Percentiles rank a stretch among this genome's conserved stretches.
Evolutionary conservation across 2,329 filamentous ascomycete species (phyloP).

Genomic region (Didymella pomorum): DNA sequence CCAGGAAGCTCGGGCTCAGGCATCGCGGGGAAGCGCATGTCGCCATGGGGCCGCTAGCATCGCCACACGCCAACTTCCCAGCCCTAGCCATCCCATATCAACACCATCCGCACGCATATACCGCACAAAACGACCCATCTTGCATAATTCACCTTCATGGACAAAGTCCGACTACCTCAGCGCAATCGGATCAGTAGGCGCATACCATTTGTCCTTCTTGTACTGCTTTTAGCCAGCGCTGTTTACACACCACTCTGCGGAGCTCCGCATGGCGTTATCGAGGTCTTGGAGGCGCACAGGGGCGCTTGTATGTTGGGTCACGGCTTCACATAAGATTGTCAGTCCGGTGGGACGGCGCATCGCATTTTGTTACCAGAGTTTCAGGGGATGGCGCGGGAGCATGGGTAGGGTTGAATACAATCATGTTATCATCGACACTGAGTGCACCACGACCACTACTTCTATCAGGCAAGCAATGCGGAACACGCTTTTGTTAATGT

Average conservation of each 20-base stretch:
- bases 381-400: not conserved
- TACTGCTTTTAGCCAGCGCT: constrained; percentile 7
- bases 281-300: not conserved
- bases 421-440: not conserved
- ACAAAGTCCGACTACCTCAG: not conserved
- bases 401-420: not conserved
- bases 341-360: not conserved
- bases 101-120: not conserved
- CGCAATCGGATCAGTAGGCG: not conserved
- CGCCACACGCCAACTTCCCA: not conserved
- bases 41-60: constrained; percentile 32
- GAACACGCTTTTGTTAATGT: no score
- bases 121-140: not conserved
- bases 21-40: constrained; percentile 38
- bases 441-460: no score
- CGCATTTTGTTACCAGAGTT: not conserved
- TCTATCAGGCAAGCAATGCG: no score
- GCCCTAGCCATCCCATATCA: not conserved
- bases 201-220: not conserved
- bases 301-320: not conserved
- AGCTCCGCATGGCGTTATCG: constrained; percentile 1
- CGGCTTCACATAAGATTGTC: not conserved
- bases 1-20: constrained; percentile 41
- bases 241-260: not conserved
- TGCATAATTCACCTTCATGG: not conserved